phyloP scores from a whole-genome alignment of 257 asterid genomes.

The Salvia splendens region DNA sequence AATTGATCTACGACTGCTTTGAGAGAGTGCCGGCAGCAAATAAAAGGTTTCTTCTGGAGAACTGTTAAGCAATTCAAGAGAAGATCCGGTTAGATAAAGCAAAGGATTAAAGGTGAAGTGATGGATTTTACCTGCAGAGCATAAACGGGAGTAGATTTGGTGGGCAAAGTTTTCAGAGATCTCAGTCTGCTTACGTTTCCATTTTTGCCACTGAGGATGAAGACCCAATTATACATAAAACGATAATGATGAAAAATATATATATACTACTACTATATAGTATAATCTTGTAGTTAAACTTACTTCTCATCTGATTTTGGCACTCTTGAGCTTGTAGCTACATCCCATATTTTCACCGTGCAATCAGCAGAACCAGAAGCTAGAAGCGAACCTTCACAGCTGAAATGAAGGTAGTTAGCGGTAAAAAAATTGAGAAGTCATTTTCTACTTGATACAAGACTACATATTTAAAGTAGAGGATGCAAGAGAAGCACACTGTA shows the following conservation, averaged over 20 bases:
- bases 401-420: conserved; percentile 38
- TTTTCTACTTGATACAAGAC: background rate
- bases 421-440: conserved; percentile 19
- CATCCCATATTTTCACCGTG: conserved; percentile 98
- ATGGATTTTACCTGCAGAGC: conserved; percentile 38
- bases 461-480: conserved; percentile 7
- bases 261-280: background rate
- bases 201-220: conserved; percentile 48
- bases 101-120: conserved; percentile 3
- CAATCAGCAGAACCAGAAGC: conserved; percentile 99
- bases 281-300: conserved; percentile 22
- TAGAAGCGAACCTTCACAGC: conserved; percentile 96
- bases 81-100: background rate
- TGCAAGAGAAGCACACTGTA: conserved; percentile 16
- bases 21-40: conserved; percentile 51
- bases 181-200: conserved; percentile 72
- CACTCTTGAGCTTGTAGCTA: conserved; percentile 68
- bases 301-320: conserved; percentile 77
- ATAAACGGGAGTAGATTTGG: conserved; percentile 49
- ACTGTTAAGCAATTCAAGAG: conserved; percentile 28
- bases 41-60: conserved; percentile 43
- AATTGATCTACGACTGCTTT: conserved; percentile 29
- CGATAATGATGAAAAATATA: background rate
- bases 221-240: background rate
- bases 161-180: conserved; percentile 72